Evolutionary conservation across 1,284 basidiomycete species (phyloP), one percentile per base, ranked within the genome.

Genomic region (Puccinia hordei): DNA sequence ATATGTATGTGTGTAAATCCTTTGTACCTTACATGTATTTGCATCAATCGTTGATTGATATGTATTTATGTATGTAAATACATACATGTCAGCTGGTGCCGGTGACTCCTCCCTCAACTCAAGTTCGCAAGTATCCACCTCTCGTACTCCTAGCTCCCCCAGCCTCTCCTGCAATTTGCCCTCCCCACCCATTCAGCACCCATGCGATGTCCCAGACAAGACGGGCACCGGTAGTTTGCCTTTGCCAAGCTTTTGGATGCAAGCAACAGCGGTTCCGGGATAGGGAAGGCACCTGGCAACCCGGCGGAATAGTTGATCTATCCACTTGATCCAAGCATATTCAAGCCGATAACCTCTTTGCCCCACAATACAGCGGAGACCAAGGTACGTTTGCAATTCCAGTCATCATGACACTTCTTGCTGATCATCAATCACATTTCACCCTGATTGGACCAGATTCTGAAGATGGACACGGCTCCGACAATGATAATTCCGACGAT

Each of bases 211-310:
- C 55, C n/a, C 13, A 38, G 22, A 73, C 72, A 13, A 35, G 57
- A 59, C n/a, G 3, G 0, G 49, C n/a, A n/a, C 33, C 38, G n/a
- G 72, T 61, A 22, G 72, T 73, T 27, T 73, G 72, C n/a, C 55
- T 53, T 27, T 73, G 72, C 57, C 53, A 73, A 41, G 41, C 30
- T 5, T 44, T 27, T 19, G 9, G 44, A 73, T 73, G 53, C 27
- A 24, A 10, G 59, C 35, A 73, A 73, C 33, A 44, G 35, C 19
- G 13, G 17, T 73, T 73, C 38, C 53, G 49, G 35, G 55, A 61
- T n/a, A 41, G 57, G n/a, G 38, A 73, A 17, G 55, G 72, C 6
- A 59, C 44, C 15, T 73, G 72, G 72, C 22, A 59, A 44, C n/a
- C 53, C 15, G 72, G 72, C 19, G 53, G 24, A 2, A 27, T 73